phyloP scores from a whole-genome alignment of 2,329 filamentous ascomycete species.

The Ophiognomonia clavigignenti-juglandacearum region DNA sequence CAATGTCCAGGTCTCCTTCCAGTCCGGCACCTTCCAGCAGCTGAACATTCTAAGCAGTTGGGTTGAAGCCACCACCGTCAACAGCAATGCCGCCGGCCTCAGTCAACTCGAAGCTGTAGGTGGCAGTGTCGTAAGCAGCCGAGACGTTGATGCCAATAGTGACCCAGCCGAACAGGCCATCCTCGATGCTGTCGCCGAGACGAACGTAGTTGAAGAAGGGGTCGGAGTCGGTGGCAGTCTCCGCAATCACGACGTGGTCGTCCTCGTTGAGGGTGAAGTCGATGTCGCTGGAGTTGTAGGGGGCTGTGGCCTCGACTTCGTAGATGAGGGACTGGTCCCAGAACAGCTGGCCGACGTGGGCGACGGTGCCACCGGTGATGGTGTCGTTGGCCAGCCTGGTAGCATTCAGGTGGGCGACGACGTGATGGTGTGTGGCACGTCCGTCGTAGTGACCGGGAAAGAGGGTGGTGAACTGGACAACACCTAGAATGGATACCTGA shows the following conservation, averaged over 20 bases:
- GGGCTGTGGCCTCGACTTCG: conserved; percentile 40
- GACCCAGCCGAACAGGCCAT: conserved; percentile 49
- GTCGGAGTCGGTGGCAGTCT: conserved; percentile 29
- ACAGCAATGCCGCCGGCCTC: background rate
- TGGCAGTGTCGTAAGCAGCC: conserved; percentile 21
- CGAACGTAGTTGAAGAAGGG: conserved; percentile 53
- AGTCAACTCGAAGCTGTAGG: conserved; percentile 1
- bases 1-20: too few species aligned
- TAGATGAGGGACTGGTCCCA: conserved; percentile 52
- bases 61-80: too few species aligned
- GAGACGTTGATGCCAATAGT: conserved; percentile 40
- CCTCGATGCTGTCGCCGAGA: conserved; percentile 44
- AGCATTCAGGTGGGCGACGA: conserved; percentile 32
- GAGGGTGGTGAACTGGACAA: conserved; percentile 42
- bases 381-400: conserved; percentile 30
- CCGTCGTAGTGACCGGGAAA: conserved; percentile 39
- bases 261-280: conserved; percentile 41
- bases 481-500: too few species aligned
- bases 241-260: conserved; percentile 31
- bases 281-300: conserved; percentile 37
- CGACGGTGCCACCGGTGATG: conserved; percentile 38
- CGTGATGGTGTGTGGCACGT: conserved; percentile 38
- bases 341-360: conserved; percentile 57
- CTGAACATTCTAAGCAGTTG: too few species aligned
- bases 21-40: too few species aligned